Evolutionary conservation across 495 filamentous ascomycete species (phyloP), one percentile per base, ranked within the genome.

Genomic region (Hypoxylon fragiforme): DNA sequence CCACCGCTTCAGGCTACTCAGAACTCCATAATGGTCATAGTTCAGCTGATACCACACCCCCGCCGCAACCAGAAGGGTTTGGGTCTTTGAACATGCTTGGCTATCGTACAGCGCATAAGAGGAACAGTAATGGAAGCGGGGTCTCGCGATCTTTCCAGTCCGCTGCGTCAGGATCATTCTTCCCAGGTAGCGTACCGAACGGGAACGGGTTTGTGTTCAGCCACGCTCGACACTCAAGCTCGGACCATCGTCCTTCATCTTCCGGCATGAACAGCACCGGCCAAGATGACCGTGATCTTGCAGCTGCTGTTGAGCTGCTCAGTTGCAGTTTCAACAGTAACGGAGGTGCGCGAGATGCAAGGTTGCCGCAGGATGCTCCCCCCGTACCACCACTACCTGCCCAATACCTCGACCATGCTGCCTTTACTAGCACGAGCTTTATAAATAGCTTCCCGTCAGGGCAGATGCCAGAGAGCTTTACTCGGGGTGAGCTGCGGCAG

Each of bases 111-210:
- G 59, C 67, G 19, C 64, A 75, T 20, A 87, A 88, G 69, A 77
- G 85, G 45, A 76, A 80, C 54, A 85, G 84, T 69, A 85, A 79
- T 65, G 85, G 81, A 44, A 87, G 83, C 31, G 80, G 77, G 4
- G 89, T 87, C 73, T 90, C 90, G 30, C 88, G 86, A 49, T 94
- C 90, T 34, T 95, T 90, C 74, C 89, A 92, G 67, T 95, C 91
- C 32, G 77, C 84, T 18, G 80, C 79, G 13, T 85, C 84, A 12
- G 65, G 67, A 7, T 66, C 74, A 39, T 77, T 81, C 42, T 70
- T 79, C 44, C 69, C 74, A 21, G 80, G 77, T 36, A 81, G 78
- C 58, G 60, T 75, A 9, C 73, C 78, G 6, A 75, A 64, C 36
- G 62, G 66, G 41, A 69, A 71, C 41, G 76, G 70, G 28, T 80